These are phyloP conservation scores for Yarrowia deformans DNA, from an alignment of 805 yeast species.

Conservation along the genomic window DNA sequence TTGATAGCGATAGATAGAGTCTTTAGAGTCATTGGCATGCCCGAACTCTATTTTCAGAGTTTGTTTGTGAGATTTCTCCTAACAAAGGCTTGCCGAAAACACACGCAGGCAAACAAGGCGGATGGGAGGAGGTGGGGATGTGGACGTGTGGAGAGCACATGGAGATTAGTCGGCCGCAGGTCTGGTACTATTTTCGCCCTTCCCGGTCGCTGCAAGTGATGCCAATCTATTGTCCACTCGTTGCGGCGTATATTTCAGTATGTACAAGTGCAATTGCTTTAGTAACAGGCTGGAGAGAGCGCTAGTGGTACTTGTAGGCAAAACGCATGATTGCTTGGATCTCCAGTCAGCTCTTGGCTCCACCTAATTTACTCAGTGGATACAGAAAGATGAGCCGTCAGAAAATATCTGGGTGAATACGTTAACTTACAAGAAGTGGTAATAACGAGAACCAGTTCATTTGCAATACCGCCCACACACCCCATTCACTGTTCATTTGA, in stretches of 20 bases:
- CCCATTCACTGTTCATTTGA: neutral
- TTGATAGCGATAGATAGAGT: constrained; percentile 34
- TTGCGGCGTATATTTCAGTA: constrained; percentile 8
- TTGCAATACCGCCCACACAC: too few species aligned
- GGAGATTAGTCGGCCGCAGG: neutral
- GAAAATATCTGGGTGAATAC: too few species aligned
- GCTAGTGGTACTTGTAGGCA: too few species aligned
- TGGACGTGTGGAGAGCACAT: constrained; percentile 13
- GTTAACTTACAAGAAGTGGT: too few species aligned
- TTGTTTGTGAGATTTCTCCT: neutral
- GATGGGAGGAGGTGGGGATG: constrained; percentile 26
- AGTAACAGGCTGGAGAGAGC: neutral
- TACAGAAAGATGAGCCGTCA: neutral
- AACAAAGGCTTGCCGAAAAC: constrained; percentile 26
- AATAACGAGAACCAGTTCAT: too few species aligned
- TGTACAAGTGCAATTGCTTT: neutral
- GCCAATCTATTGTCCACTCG: neutral
- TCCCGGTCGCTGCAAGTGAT: neutral
- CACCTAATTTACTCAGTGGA: too few species aligned
- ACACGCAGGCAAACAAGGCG: constrained; percentile 30
- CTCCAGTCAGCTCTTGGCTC: neutral
- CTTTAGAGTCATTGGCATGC: constrained; percentile 35
- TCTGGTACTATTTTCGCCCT: neutral
- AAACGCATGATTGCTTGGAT: neutral
- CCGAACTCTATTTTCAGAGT: constrained; percentile 17